phyloP scores from a whole-genome alignment of 176 grass and related monocot genomes.

The Leersia perrieri region DNA sequence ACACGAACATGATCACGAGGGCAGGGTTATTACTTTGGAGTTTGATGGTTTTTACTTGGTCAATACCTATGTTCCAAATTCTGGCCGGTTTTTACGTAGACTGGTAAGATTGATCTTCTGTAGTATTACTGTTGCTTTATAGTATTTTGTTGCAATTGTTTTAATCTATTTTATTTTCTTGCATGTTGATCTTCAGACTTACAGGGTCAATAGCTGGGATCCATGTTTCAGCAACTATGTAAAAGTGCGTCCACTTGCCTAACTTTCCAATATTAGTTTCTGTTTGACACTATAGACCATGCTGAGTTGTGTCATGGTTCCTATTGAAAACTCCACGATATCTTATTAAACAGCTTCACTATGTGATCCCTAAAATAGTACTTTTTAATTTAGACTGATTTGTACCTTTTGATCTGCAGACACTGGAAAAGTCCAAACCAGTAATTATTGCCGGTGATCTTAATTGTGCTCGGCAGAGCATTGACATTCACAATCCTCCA shows the following conservation, averaged over 20 bases:
- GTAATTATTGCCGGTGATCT: slow-evolving; percentile 87
- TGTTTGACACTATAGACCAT: background rate
- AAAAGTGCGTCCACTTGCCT: slow-evolving; percentile 42
- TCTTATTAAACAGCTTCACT: background rate
- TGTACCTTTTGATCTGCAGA: slow-evolving; percentile 45
- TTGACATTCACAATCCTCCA: slow-evolving; percentile 85
- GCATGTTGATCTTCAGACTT: slow-evolving; percentile 49
- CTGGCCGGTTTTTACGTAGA: slow-evolving; percentile 62
- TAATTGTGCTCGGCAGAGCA: slow-evolving; percentile 68
- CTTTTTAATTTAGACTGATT: slow-evolving; percentile 19
- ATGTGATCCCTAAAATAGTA: background rate
- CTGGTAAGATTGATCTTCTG: slow-evolving; percentile 36
- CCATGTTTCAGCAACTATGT: slow-evolving; percentile 63
- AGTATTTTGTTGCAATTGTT: slow-evolving; percentile 23
- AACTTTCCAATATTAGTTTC: slow-evolving; percentile 23
- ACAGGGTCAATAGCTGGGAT: slow-evolving; percentile 71
- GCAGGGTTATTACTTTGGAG: slow-evolving; percentile 77
- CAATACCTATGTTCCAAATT: slow-evolving; percentile 88
- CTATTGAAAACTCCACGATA: background rate
- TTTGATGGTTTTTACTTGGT: slow-evolving; percentile 89
- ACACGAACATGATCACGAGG: slow-evolving; percentile 74
- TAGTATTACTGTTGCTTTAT: slow-evolving; percentile 9
- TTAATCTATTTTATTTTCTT: slow-evolving; percentile 10
- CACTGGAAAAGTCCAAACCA: slow-evolving; percentile 76
- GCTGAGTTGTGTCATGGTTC: background rate